phyloP scores from a whole-genome alignment of 257 asterid species.

The Dorcoceras hygrometricum region DNA sequence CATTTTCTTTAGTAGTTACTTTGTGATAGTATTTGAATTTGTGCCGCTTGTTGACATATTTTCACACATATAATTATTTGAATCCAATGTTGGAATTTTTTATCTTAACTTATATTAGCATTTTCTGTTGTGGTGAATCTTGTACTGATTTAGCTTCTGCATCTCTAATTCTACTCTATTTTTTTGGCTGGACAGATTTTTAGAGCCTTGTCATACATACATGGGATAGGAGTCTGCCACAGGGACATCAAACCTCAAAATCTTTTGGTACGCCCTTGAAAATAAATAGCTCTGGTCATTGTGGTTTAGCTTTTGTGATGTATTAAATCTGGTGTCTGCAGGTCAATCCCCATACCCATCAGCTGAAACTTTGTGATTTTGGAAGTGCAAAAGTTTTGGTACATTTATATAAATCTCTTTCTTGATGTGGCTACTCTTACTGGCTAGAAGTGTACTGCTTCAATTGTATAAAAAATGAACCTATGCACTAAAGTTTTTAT shows the following conservation, averaged over 20 bases:
- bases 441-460: too few relatives aligned
- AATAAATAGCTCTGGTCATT: not conserved
- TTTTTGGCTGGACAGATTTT: conserved; percentile 51
- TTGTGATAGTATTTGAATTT: conserved; percentile 2
- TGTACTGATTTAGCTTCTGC: conserved; percentile 19
- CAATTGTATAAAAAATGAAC: not conserved
- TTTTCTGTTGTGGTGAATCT: conserved; percentile 1
- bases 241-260: conserved; percentile 90
- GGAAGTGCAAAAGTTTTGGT: conserved; percentile 94
- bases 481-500: conserved; percentile 9
- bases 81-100: not conserved
- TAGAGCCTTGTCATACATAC: conserved; percentile 78
- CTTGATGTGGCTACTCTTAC: conserved; percentile 7
- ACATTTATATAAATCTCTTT: conserved; percentile 20
- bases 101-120: not conserved
- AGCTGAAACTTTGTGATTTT: conserved; percentile 81
- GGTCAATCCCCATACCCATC: conserved; percentile 93
- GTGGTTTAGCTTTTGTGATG: conserved; percentile 5
- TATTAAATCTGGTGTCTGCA: conserved; percentile 33
- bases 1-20: not conserved
- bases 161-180: conserved; percentile 13
- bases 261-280: conserved; percentile 54
- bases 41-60: not conserved
- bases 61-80: not conserved
- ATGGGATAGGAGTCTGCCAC: conserved; percentile 82